These are phyloP conservation scores for Pseudogymnoascus sp. DNA, from an alignment of 2,329 filamentous ascomycete species.

Conservation along the genomic window DNA sequence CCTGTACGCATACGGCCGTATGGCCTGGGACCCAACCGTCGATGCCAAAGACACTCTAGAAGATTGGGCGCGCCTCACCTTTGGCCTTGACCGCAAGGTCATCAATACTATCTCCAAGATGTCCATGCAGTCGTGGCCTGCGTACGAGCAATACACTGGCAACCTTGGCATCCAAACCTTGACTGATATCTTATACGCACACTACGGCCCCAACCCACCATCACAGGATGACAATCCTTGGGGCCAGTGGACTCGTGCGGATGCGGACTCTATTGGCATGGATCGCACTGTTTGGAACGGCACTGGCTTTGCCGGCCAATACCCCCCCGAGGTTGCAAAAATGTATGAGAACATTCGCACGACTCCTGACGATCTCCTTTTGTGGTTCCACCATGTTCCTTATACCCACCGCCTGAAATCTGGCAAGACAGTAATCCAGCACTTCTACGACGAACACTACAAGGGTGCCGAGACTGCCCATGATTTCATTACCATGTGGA, in stretches of 20 bases:
- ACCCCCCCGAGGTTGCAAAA: slow-evolving; percentile 49
- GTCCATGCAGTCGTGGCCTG: slow-evolving; percentile 60
- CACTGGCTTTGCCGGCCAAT: slow-evolving; percentile 57
- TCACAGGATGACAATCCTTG: slow-evolving; percentile 59
- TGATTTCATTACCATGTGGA: slow-evolving; percentile 46
- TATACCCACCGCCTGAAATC: slow-evolving; percentile 55
- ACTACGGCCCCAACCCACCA: slow-evolving; percentile 59
- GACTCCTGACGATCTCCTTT: slow-evolving; percentile 57
- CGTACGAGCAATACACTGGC: slow-evolving; percentile 62
- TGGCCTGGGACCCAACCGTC: slow-evolving; percentile 54
- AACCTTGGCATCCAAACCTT: slow-evolving; percentile 63
- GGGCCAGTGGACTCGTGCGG: slow-evolving; percentile 65
- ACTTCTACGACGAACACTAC: slow-evolving; percentile 58
- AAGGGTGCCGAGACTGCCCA: slow-evolving; percentile 51
- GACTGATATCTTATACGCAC: slow-evolving; percentile 56
- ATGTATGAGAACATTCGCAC: slow-evolving; percentile 51
- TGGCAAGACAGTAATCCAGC: slow-evolving; percentile 59
- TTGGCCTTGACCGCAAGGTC: slow-evolving; percentile 46
- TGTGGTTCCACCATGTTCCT: slow-evolving; percentile 68
- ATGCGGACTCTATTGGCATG: slow-evolving; percentile 54
- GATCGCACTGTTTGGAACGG: slow-evolving; percentile 61
- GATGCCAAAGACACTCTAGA: slow-evolving; percentile 44
- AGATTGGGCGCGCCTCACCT: slow-evolving; percentile 62
- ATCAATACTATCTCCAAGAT: slow-evolving; percentile 51
- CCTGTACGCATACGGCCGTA: slow-evolving; percentile 57